These are phyloP conservation scores for Porphyrellus cyaneotinctus DNA, from an alignment of 768 basidiomycete species.

Conservation along the genomic window DNA sequence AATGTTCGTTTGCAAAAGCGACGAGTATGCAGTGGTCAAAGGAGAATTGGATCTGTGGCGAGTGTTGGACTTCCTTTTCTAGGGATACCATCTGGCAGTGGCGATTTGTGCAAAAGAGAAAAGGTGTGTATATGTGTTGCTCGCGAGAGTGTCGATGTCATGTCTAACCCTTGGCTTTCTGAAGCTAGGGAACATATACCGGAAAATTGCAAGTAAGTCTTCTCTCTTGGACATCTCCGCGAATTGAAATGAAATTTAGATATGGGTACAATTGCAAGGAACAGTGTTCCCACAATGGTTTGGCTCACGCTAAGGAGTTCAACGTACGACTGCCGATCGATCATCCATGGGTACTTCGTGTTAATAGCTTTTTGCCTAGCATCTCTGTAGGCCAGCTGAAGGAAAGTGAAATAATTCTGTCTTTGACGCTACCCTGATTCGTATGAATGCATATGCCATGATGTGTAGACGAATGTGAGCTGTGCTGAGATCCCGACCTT, in stretches of 20 bases:
- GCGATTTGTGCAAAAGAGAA: neutral
- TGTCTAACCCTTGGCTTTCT: neutral
- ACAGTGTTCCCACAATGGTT: neutral
- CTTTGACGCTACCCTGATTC: too few species aligned
- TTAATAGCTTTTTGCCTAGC: too few species aligned
- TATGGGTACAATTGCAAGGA: conserved; percentile 3
- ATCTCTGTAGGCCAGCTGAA: too few species aligned
- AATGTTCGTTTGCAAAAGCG: neutral
- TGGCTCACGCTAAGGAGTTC: neutral
- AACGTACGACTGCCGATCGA: neutral
- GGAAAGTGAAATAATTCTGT: too few species aligned
- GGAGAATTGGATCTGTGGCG: neutral
- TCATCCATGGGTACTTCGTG: too few species aligned
- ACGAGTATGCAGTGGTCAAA: conserved; percentile 2
- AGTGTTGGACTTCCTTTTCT: neutral
- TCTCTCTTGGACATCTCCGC: too few species aligned
- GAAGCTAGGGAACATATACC: neutral
- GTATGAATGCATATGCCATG: too few species aligned
- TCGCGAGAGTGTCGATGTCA: neutral
- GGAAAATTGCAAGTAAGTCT: conserved; percentile 1
- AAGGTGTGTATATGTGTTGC: too few species aligned
- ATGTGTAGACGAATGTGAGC: too few species aligned
- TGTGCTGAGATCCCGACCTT: too few species aligned
- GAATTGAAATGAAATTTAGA: neutral
- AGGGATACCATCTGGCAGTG: conserved; percentile 1